Base-by-base conservation (phyloP, 1,284 basidiomycete species). In the Cutaneotrichosporon arboriforme region DNA sequence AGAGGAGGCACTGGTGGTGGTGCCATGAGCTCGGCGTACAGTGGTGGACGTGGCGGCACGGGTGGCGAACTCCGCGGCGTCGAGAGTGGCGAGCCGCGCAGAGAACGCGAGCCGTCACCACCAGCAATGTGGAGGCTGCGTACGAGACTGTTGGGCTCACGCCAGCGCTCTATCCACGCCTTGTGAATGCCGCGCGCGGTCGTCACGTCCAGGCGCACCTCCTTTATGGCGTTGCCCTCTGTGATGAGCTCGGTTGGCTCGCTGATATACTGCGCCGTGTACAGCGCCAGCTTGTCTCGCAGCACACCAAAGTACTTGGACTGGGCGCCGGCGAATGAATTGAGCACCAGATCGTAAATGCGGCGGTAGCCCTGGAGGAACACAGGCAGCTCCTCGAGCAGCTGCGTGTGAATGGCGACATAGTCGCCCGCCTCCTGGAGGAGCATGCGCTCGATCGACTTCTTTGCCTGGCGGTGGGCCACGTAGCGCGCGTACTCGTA, bases 361-460 rank as follows among this genome's bases (percentile, higher is more conserved):
- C 68, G 58, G 41, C 57, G 57, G 45, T 69, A 68, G 0, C 74
- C 72, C 42, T 73, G 69, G 21, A 76, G 42, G 52, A 76, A 74
- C 0, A 56, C 52, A 1, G 75, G 75, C 0, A 77, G 59, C 54
- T 77, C 75, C 42, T 73, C 73, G 12, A 74, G 58, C 14, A 77
- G 62, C 57, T 77, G 75, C 15, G 66, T 67, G 56, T 77, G 75
- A 1, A 77, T 61, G 15, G 74, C 70, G 47, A 70, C 66, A 45
- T 72, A 76, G 21, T 76, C 73, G 18, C 61, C 56, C 4, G 74
- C 75, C 41, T 67, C 68, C 43, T 66, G 63, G 13, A 68, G 45
- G 9, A 71, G 47, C 8, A 41, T 35, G 21, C 60, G 60, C 23
- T 74, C 73, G 31, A 68, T 46, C 1, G 58, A 49, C 51, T 64